Evolutionary conservation across 1,284 basidiomycete species (phyloP).

Genomic region (Sporisorium exsertum): DNA sequence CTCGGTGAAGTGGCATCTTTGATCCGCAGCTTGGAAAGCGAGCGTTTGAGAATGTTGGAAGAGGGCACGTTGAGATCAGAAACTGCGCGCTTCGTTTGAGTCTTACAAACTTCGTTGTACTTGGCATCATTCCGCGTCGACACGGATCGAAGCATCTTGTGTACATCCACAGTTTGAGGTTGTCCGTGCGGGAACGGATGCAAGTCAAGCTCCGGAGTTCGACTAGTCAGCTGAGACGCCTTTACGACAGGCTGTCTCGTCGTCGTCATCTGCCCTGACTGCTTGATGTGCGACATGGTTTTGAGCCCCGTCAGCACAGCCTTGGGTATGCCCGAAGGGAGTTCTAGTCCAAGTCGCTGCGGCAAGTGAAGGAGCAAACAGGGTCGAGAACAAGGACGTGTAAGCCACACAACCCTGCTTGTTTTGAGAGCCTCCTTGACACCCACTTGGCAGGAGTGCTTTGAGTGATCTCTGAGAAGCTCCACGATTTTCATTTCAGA

Average conservation of each 20-base stretch:
- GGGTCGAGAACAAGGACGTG: not conserved
- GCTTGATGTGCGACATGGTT: slow-evolving; percentile 40
- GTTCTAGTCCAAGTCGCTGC: not conserved
- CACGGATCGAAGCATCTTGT: slow-evolving; percentile 9
- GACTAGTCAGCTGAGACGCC: slow-evolving; percentile 9
- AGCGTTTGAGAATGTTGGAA: slow-evolving; percentile 26
- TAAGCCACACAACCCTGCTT: not conserved
- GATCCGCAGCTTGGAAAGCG: slow-evolving; percentile 36
- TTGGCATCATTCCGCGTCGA: slow-evolving; percentile 23
- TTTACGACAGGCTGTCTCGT: slow-evolving; percentile 9
- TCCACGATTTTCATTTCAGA: slow-evolving; percentile 7
- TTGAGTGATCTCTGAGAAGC: not conserved
- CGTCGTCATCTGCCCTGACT: slow-evolving; percentile 19
- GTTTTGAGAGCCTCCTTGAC: not conserved
- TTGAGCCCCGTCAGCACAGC: not conserved
- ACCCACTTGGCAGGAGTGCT: not conserved
- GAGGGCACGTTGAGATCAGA: slow-evolving; percentile 2
- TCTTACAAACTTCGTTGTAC: not conserved
- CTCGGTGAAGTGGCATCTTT: slow-evolving; percentile 26
- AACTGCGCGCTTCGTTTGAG: slow-evolving; percentile 6
- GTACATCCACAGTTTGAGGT: not conserved
- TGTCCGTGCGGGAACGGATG: not conserved
- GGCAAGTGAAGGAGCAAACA: not conserved
- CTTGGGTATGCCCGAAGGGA: not conserved
- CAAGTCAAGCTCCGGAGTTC: not conserved